Base-by-base conservation (phyloP, 768 basidiomycete genomes). In the Clitopilus hobsonii region DNA sequence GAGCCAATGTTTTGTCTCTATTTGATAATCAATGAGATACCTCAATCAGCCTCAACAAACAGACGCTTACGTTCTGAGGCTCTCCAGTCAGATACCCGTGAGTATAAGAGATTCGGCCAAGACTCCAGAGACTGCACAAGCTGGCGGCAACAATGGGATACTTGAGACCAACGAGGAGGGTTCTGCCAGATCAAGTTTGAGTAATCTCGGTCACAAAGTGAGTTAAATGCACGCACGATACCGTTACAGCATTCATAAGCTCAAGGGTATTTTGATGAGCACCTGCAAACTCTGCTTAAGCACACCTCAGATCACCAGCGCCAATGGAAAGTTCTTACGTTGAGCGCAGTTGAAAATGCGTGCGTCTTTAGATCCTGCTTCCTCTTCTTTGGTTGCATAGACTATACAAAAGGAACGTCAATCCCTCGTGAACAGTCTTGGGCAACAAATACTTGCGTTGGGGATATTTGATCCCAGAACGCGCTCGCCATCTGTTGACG, bases 241-340 rank as follows among this genome's bases (percentile, higher is more conserved):
- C 50, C 25, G 69, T 67, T 11, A 81, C 49, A 27, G 74, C 54
- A 10, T 82, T 82, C 4, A 74, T 60, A 55, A 61, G 64, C 56
- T 82, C 81, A 18, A 83, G 69, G 0, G 81, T 81, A 51, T 83
- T 84, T 74, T 85, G 84, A 66, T 88, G 86, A 13, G 84, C 83
- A 48, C 65, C 65, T 66, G 32, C n/a, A 20, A 27, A 5, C 13
- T 16, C 7, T 16, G 23, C 16, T 20, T 22, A 38, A 23, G 16
- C 11, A 55, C 16, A 14, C 32, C 20, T 45, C 8, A 28, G 25
- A 16, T n/a, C 47, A 11, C 14, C n/a, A n/a, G 14, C 6, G 27
- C 1, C 4, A 10, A 20, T 30, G 28, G 7, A 2, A 25, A 13
- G 41, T 7, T 55, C 67, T 30, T 30, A 54, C 54, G 54, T 20